A percentile compares a stretch with the other conserved stretches of the same genome.
phyloP scores from a whole-genome alignment of 2,329 filamentous ascomycete species.

The Paecilomyces niveus region DNA sequence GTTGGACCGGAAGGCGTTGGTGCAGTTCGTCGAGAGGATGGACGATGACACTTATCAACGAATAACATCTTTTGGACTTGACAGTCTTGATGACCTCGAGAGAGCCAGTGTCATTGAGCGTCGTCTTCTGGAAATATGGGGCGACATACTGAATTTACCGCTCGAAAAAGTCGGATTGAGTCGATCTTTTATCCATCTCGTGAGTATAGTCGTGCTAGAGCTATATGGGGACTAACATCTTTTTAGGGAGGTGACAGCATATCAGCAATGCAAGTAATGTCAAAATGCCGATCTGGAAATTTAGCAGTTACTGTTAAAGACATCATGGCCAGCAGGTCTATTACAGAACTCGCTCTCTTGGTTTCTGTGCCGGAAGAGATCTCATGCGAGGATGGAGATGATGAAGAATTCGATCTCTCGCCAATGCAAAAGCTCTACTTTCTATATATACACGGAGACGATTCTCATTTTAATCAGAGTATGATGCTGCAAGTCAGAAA shows the following conservation, averaged over 20 bases:
- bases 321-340: constrained; percentile 9
- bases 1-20: neutral
- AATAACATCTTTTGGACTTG: constrained; percentile 1
- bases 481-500: constrained; percentile 6
- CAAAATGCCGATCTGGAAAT: constrained; percentile 7
- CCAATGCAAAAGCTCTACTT: constrained; percentile 17
- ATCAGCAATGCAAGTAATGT: constrained; percentile 11
- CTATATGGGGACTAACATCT: neutral
- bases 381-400: constrained; percentile 2
- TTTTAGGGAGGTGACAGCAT: constrained; percentile 9
- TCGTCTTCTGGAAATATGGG: constrained; percentile 6
- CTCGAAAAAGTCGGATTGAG: constrained; percentile 4
- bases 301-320: constrained; percentile 8
- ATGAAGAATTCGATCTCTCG: constrained; percentile 14
- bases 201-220: neutral
- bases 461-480: constrained; percentile 16
- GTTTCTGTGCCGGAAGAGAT: constrained; percentile 5
- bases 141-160: constrained; percentile 5
- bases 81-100: neutral
- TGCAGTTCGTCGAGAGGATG: constrained; percentile 3
- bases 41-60: constrained; percentile 4
- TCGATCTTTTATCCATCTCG: constrained; percentile 9
- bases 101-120: constrained; percentile 5
- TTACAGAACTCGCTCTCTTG: constrained; percentile 7
- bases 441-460: constrained; percentile 8